These are phyloP conservation scores for Helenozyma baotianmanensis DNA, from an alignment of 805 yeast species.

Conservation along the genomic window DNA sequence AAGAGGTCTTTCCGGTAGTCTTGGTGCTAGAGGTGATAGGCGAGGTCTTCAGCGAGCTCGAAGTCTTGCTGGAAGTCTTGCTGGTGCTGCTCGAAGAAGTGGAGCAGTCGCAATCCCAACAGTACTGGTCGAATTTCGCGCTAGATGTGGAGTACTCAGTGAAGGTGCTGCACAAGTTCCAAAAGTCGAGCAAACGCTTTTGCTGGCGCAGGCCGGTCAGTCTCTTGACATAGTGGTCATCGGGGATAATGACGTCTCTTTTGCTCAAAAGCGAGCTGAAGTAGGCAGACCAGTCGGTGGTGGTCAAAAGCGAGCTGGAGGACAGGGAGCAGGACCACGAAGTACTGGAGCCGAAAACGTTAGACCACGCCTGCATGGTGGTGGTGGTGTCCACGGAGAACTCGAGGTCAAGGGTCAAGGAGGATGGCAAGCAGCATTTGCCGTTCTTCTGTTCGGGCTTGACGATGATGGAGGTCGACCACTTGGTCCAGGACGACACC, in stretches of 20 bases:
- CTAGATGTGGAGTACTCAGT: neutral
- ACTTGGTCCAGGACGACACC: conserved; percentile 3
- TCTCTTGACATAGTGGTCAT: neutral
- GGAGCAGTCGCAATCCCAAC: conserved; percentile 7
- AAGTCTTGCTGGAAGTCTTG: neutral
- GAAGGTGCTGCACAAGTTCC: neutral
- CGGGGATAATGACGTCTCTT: conserved; percentile 4
- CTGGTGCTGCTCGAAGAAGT: neutral
- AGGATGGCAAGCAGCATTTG: conserved; percentile 7
- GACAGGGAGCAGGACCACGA: conserved; percentile 2
- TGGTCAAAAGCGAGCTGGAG: neutral
- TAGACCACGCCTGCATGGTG: conserved; percentile 3
- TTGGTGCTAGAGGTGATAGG: neutral
- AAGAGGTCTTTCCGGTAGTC: neutral
- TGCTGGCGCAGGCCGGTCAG: conserved; percentile 1
- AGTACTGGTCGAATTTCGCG: conserved; percentile 5
- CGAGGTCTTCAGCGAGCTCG: neutral
- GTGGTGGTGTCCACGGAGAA: conserved; percentile 1
- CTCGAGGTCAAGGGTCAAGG: conserved; percentile 3
- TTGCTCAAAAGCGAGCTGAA: conserved; percentile 1
- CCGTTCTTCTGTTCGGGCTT: conserved; percentile 5
- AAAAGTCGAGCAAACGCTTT: conserved; percentile 5
- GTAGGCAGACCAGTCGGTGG: conserved; percentile 1
- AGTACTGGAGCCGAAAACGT: conserved; percentile 1
- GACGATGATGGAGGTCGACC: conserved; percentile 6